phyloP scores from a whole-genome alignment of 2,329 filamentous ascomycete genomes.

The Colletotrichum chlorophyti region DNA sequence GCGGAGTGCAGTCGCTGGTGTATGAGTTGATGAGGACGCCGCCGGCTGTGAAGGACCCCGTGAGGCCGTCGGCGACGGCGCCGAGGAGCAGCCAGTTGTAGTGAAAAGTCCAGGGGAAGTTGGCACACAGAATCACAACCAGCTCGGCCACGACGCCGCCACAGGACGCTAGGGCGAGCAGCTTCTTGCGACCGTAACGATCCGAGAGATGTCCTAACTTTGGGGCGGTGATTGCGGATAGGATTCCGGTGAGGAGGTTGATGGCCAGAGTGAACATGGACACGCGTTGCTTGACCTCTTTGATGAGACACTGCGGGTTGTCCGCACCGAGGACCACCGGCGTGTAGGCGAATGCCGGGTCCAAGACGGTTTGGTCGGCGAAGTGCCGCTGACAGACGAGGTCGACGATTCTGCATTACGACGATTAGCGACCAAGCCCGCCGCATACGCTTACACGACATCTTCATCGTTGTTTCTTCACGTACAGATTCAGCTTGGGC shows the following conservation, averaged over 20 bases:
- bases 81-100: conserved; percentile 84
- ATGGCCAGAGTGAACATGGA: conserved; percentile 81
- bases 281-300: conserved; percentile 78
- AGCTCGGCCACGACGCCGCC: conserved; percentile 79
- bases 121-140: conserved; percentile 79
- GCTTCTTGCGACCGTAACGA: conserved; percentile 77
- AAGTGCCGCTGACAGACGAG: conserved; percentile 87
- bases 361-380: conserved; percentile 64
- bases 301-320: conserved; percentile 81
- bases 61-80: conserved; percentile 79
- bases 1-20: conserved; percentile 84
- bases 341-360: conserved; percentile 65
- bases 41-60: conserved; percentile 87
- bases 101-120: conserved; percentile 73
- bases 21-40: conserved; percentile 83
- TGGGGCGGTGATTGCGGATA: conserved; percentile 83
- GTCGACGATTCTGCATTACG: conserved; percentile 66
- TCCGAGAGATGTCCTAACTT: conserved; percentile 87
- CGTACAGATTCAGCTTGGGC: conserved; percentile 82
- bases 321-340: conserved; percentile 72
- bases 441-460: neutral
- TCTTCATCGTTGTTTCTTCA: too few species aligned
- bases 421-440: conserved; percentile 1
- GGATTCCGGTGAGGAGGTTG: conserved; percentile 74
- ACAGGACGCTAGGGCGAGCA: conserved; percentile 75